Evolutionary conservation across 148 eudicot species (phyloP).

Genomic region (Cornus kousa): DNA sequence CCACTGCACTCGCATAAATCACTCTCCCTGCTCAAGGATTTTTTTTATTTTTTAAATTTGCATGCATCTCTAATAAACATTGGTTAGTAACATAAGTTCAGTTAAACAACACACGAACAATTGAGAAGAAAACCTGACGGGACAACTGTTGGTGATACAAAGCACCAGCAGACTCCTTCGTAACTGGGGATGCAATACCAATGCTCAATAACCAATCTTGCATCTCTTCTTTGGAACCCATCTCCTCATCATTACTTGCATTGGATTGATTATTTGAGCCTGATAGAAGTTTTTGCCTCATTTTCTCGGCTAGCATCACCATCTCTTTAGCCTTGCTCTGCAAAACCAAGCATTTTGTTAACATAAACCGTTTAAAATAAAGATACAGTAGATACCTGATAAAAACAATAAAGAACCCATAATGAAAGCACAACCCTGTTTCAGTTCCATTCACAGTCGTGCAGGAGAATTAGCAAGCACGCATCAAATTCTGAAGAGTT

Average conservation of each 20-base stretch:
- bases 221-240: slow-evolving; percentile 95
- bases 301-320: slow-evolving; percentile 95
- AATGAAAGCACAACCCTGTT: slow-evolving; percentile 3
- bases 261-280: slow-evolving; percentile 52
- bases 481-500: not conserved
- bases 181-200: slow-evolving; percentile 97
- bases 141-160: slow-evolving; percentile 96
- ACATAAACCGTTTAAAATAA: not conserved
- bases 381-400: not conserved
- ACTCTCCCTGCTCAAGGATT: not conserved
- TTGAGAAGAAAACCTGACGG: slow-evolving; percentile 72
- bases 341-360: slow-evolving; percentile 8
- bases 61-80: not conserved
- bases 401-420: not conserved
- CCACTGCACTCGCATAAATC: not conserved
- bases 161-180: slow-evolving; percentile 97
- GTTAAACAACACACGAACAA: not conserved
- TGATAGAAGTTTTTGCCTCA: slow-evolving; percentile 88
- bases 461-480: no score
- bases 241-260: slow-evolving; percentile 67
- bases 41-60: not conserved
- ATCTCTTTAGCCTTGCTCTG: slow-evolving; percentile 97
- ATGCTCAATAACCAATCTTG: slow-evolving; percentile 95
- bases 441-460: not conserved
- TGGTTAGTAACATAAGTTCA: not conserved